A percentile compares a stretch with the other conserved stretches of the same genome.
These are phyloP conservation scores for Malassezia pachydermatis DNA, from an alignment of 1,284 basidiomycete species.

Conservation along the genomic window DNA sequence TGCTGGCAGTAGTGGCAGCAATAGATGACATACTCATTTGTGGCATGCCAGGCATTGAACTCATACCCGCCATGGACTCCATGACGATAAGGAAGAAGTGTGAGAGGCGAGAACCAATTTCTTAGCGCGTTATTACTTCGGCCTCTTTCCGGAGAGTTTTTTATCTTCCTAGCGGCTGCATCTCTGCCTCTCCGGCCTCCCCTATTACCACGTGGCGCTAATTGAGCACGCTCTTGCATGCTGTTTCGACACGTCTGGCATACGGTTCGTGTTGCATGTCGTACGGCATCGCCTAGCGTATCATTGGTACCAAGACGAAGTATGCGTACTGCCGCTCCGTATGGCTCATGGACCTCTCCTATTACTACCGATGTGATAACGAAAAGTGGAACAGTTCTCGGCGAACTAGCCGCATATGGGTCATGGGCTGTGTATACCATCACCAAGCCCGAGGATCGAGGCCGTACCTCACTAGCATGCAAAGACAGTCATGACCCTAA, in stretches of 20 bases:
- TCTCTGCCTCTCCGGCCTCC: too few relatives aligned
- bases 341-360: conserved; percentile 53
- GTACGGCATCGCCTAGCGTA: too few relatives aligned
- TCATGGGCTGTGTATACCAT: conserved; percentile 11
- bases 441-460: conserved; percentile 19
- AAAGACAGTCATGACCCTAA: conserved; percentile 16
- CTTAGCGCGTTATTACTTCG: background rate
- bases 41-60: background rate
- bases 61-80: background rate
- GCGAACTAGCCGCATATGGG: conserved; percentile 11
- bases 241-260: too few relatives aligned
- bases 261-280: too few relatives aligned
- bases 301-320: too few relatives aligned
- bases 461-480: conserved; percentile 51
- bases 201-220: too few relatives aligned
- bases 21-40: too few relatives aligned
- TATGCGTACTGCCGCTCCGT: conserved; percentile 22
- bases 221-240: too few relatives aligned
- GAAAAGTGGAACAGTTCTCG: conserved; percentile 49
- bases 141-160: conserved; percentile 3
- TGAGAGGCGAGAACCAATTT: background rate
- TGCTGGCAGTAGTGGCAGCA: too few relatives aligned
- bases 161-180: too few relatives aligned
- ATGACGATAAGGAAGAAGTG: background rate
- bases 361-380: conserved; percentile 55